These are phyloP conservation scores for Miamiensis avidus DNA, from an alignment of 169 alveolate species.

Conservation along the genomic window DNA sequence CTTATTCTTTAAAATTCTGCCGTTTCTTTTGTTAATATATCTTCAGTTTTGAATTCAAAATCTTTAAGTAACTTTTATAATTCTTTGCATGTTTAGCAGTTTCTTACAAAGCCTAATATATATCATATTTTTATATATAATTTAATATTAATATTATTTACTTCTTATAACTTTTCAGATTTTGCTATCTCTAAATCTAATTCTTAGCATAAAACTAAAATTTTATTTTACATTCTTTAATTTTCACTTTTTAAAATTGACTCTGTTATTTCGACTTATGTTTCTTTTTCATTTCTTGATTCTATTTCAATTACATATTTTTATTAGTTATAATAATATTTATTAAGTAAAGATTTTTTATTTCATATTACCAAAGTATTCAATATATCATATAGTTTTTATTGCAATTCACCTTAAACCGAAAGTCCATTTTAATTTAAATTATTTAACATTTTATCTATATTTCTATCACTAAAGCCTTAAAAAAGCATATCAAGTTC, in stretches of 20 bases:
- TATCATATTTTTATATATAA: neutral
- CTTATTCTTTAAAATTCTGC: neutral
- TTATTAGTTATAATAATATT: neutral
- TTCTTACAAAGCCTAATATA: neutral
- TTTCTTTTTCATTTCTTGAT: neutral
- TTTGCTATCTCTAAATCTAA: neutral
- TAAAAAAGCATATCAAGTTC: too few relatives aligned
- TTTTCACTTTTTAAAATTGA: conserved; percentile 15
- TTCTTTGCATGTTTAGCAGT: neutral
- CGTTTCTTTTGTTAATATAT: neutral
- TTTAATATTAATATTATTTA: too few relatives aligned
- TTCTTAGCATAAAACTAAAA: conserved; percentile 15
- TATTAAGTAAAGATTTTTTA: neutral
- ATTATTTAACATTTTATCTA: neutral
- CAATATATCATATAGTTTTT: neutral
- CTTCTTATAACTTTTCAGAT: neutral
- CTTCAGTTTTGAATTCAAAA: neutral
- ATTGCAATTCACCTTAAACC: neutral
- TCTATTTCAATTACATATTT: conserved; percentile 7
- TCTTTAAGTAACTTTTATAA: neutral
- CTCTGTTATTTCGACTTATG: neutral
- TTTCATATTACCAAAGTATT: neutral
- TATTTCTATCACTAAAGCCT: too few relatives aligned
- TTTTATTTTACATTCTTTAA: conserved; percentile 16
- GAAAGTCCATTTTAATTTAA: conserved; percentile 2